phyloP scores from a whole-genome alignment of 768 basidiomycete genomes.

The Suillus clintonianus region DNA sequence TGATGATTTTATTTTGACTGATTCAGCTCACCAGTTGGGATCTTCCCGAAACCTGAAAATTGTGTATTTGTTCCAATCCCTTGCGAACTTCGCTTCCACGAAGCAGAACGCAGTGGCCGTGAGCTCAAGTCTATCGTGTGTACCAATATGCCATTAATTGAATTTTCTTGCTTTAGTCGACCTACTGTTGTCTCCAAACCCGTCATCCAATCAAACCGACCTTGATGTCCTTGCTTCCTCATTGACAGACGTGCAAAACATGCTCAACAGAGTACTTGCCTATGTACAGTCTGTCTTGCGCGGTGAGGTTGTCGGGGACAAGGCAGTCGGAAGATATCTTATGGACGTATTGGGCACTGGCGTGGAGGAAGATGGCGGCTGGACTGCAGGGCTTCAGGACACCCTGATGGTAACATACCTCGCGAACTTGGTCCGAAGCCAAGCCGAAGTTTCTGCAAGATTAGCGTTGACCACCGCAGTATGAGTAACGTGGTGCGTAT shows the following conservation, averaged over 20 bases:
- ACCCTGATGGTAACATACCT: slow-evolving; percentile 94
- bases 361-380: slow-evolving; percentile 71
- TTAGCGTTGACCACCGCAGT: slow-evolving; percentile 66
- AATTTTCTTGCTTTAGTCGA: slow-evolving; percentile 3
- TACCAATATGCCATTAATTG: background rate
- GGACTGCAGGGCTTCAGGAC: slow-evolving; percentile 83
- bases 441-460: slow-evolving; percentile 89
- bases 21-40: slow-evolving; percentile 81
- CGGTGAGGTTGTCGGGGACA: slow-evolving; percentile 79
- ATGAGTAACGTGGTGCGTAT: slow-evolving; percentile 30
- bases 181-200: slow-evolving; percentile 19
- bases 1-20: slow-evolving; percentile 9
- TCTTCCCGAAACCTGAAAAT: slow-evolving; percentile 90
- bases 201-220: slow-evolving; percentile 61
- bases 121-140: slow-evolving; percentile 33
- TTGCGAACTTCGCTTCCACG: slow-evolving; percentile 80
- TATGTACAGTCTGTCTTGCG: slow-evolving; percentile 83
- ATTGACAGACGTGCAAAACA: slow-evolving; percentile 64
- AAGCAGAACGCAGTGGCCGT: slow-evolving; percentile 86
- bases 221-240: slow-evolving; percentile 79
- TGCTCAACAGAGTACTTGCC: slow-evolving; percentile 82
- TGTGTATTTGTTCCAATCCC: slow-evolving; percentile 93
- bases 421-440: slow-evolving; percentile 88
- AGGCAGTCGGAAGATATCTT: slow-evolving; percentile 86
- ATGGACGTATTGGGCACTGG: slow-evolving; percentile 83